Evolutionary conservation across 78 protist species (phyloP).

Genomic region (Pigoraptor vietnamica): DNA sequence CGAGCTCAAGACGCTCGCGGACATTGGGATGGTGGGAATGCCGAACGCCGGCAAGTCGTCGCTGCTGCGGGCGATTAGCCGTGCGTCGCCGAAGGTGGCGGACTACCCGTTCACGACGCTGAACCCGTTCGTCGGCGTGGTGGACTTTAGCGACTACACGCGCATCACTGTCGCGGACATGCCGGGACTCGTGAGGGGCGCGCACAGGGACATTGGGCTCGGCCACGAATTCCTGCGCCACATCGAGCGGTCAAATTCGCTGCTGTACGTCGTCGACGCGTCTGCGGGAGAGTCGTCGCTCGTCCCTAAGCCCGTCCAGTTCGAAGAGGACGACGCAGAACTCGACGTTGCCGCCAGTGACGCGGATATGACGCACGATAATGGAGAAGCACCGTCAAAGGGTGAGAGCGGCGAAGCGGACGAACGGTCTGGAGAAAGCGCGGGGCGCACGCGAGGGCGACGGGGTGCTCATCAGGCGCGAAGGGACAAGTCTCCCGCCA

Average conservation of each 20-base stretch:
- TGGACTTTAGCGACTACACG: not conserved
- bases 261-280: slow-evolving; percentile 26
- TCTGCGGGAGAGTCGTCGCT: not conserved
- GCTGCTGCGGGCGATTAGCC: slow-evolving; percentile 22
- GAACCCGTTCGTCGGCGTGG: slow-evolving; percentile 35
- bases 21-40: slow-evolving; percentile 49
- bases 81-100: slow-evolving; percentile 44
- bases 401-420: not conserved
- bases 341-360: not conserved
- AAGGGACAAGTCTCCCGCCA: not conserved
- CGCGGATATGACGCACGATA: not conserved
- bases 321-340: not conserved
- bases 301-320: too few species aligned
- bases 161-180: slow-evolving; percentile 39
- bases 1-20: slow-evolving; percentile 48
- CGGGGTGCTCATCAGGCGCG: not conserved
- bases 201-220: slow-evolving; percentile 36
- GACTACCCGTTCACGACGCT: slow-evolving; percentile 72
- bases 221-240: slow-evolving; percentile 59
- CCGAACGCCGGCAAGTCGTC: slow-evolving; percentile 64
- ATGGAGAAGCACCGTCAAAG: too few species aligned
- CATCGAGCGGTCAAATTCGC: slow-evolving; percentile 22
- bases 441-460: not conserved
- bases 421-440: not conserved
- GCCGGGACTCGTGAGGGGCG: slow-evolving; percentile 54